A percentile compares a stretch with the other conserved stretches of the same genome.
Conservation (phyloP, 2,329 filamentous ascomycete genomes). For the Aspergillus sp. region DNA sequence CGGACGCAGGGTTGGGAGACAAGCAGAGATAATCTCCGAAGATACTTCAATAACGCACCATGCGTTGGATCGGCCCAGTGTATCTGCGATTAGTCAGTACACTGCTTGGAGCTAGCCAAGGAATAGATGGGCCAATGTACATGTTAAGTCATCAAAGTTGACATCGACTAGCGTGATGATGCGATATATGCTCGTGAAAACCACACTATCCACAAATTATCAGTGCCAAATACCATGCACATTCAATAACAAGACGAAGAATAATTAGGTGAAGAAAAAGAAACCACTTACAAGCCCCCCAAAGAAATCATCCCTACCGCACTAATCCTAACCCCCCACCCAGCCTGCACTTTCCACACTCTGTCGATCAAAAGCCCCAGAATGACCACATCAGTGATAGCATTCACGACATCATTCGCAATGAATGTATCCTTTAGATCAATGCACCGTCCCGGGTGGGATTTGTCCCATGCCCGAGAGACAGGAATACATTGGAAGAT, state of each 20-base stretch:
- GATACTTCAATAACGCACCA: conserved; percentile 56
- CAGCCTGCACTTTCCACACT: too few species aligned
- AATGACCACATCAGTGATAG: conserved; percentile 29
- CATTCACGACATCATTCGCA: conserved; percentile 49
- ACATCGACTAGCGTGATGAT: conserved; percentile 53
- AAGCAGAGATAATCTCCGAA: conserved; percentile 32
- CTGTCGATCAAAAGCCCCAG: neutral
- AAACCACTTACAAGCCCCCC: conserved; percentile 5
- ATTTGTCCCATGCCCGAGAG: conserved; percentile 52
- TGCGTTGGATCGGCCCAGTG: conserved; percentile 49
- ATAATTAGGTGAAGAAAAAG: accelerated
- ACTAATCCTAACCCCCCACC: too few species aligned
- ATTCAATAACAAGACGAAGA: too few species aligned
- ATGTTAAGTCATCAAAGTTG: conserved; percentile 44
- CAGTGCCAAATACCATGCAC: too few species aligned
- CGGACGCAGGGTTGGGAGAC: conserved; percentile 23
- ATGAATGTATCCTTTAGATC: conserved; percentile 55
- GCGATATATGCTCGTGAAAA: conserved; percentile 54
- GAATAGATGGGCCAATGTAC: conserved; percentile 18
- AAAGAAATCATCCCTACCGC: too few species aligned
- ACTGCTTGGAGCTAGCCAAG: too few species aligned
- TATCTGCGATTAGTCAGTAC: conserved; percentile 17
- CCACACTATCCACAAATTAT: conserved; percentile 39
- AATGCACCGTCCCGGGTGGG: conserved; percentile 49
- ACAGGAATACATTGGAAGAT: conserved; percentile 58